phyloP scores from a whole-genome alignment of 2,329 filamentous ascomycete genomes.

The Fusarium sp. region DNA sequence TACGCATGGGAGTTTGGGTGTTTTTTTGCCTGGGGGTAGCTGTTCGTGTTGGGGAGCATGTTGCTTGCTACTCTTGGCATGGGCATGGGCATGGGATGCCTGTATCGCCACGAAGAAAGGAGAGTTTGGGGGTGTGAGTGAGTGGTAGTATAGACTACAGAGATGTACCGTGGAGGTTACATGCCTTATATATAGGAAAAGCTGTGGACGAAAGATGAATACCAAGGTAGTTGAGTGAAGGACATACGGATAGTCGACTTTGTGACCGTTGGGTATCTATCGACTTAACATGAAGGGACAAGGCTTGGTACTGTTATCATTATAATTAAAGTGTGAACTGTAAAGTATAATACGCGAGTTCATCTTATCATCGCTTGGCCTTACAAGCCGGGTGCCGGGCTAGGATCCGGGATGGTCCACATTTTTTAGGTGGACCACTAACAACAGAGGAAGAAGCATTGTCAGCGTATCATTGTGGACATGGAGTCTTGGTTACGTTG shows the following conservation, averaged over 20 bases:
- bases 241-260: neutral
- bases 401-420: slow-evolving; percentile 10
- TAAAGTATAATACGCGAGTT: neutral
- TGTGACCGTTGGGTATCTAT: slow-evolving; percentile 4
- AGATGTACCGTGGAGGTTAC: slow-evolving; percentile 5
- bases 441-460: slow-evolving; percentile 18
- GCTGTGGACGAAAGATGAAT: neutral
- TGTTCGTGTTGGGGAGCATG: slow-evolving; percentile 16
- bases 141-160: slow-evolving; percentile 8
- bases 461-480: slow-evolving; percentile 29
- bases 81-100: slow-evolving; percentile 11
- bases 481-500: slow-evolving; percentile 23
- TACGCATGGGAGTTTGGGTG: slow-evolving; percentile 28
- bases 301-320: too few relatives aligned
- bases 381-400: neutral
- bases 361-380: slow-evolving; percentile 3
- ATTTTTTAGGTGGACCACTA: slow-evolving; percentile 10
- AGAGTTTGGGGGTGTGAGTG: neutral
- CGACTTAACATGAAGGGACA: too few relatives aligned
- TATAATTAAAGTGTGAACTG: too few relatives aligned
- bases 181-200: neutral
- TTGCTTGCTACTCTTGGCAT: slow-evolving; percentile 9
- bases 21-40: slow-evolving; percentile 2
- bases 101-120: slow-evolving; percentile 7
- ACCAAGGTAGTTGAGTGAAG: neutral